Conservation (phyloP, 2,329 filamentous ascomycete genomes). For the Fusarium sacchari region DNA sequence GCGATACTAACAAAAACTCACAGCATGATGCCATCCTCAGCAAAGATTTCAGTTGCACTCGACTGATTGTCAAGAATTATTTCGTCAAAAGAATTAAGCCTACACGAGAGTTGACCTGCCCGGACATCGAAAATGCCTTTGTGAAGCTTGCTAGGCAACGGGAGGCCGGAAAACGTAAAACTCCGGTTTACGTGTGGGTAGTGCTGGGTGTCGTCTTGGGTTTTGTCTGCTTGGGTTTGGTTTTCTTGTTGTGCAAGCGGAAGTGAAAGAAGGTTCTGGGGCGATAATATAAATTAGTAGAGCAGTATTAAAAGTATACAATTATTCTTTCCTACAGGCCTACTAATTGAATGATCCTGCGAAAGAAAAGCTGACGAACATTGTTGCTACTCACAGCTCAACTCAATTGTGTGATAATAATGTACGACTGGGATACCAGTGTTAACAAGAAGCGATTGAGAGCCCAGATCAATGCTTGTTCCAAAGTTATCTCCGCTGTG, state of each 20-base stretch:
- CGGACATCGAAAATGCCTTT: too few relatives aligned
- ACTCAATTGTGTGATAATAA: too few relatives aligned
- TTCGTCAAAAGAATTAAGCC: too few relatives aligned
- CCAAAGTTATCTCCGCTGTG: not conserved
- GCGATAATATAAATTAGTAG: not conserved
- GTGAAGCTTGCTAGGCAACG: too few relatives aligned
- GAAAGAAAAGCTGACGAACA: not conserved
- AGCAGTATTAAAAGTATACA: not conserved
- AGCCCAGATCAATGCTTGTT: not conserved
- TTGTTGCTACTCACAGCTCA: not conserved
- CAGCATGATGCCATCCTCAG: rapidly evolving
- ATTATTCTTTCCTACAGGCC: not conserved
- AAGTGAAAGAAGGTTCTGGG: not conserved
- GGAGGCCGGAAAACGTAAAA: not conserved
- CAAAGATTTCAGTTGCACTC: too few relatives aligned
- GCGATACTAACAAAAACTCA: not conserved
- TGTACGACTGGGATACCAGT: not conserved
- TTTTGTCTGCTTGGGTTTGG: not conserved
- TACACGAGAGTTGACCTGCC: too few relatives aligned
- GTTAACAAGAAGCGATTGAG: not conserved
- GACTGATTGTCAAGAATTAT: too few relatives aligned
- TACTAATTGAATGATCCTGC: not conserved
- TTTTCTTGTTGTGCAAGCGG: not conserved
- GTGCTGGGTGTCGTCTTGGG: not conserved
- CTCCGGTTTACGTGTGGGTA: not conserved